Evolutionary conservation across 2,329 filamentous ascomycete genomes (phyloP).

Genomic region (Hypoxylon sp.): DNA sequence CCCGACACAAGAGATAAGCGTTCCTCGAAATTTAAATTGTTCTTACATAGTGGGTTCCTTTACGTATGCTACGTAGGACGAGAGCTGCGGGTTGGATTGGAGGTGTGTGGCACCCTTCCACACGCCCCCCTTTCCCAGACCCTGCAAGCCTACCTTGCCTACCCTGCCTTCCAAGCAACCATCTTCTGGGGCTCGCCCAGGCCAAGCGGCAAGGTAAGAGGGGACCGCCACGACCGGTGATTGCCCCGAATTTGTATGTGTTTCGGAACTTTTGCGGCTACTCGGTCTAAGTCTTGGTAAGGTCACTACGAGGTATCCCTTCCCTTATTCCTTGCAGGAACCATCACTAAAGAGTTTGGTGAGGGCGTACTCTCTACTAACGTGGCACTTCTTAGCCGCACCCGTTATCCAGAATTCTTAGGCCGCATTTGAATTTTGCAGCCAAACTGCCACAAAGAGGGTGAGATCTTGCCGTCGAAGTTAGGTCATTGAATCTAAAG

Average conservation of each 20-base stretch:
- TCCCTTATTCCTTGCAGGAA: conserved; percentile 44
- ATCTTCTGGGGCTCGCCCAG: conserved; percentile 49
- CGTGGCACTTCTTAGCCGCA: conserved; percentile 36
- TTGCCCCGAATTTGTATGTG: conserved; percentile 54
- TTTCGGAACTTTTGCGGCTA: conserved; percentile 50
- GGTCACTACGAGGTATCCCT: conserved; percentile 46
- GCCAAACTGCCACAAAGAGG: conserved; percentile 27
- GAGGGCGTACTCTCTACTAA: conserved; percentile 41
- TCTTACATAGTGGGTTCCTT: conserved; percentile 34
- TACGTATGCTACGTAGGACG: conserved; percentile 38
- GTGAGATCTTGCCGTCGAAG: background rate
- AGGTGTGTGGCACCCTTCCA: conserved; percentile 34
- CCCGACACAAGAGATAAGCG: conserved; percentile 54
- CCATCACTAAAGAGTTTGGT: conserved; percentile 48
- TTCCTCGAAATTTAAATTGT: conserved; percentile 52
- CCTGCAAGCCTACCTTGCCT: conserved; percentile 24
- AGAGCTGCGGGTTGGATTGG: conserved; percentile 28
- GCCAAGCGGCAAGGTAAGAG: conserved; percentile 53
- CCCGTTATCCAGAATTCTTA: background rate
- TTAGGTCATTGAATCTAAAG: conserved; percentile 15
- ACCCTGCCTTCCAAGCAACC: conserved; percentile 46
- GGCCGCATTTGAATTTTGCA: conserved; percentile 44
- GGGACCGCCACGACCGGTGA: conserved; percentile 55
- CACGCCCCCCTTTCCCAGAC: conserved; percentile 42
- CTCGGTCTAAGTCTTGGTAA: conserved; percentile 46